Evolutionary conservation across 2,329 filamentous ascomycete species (phyloP), one percentile per base, ranked within the genome.

Genomic region (Neofusicoccum parvum): DNA sequence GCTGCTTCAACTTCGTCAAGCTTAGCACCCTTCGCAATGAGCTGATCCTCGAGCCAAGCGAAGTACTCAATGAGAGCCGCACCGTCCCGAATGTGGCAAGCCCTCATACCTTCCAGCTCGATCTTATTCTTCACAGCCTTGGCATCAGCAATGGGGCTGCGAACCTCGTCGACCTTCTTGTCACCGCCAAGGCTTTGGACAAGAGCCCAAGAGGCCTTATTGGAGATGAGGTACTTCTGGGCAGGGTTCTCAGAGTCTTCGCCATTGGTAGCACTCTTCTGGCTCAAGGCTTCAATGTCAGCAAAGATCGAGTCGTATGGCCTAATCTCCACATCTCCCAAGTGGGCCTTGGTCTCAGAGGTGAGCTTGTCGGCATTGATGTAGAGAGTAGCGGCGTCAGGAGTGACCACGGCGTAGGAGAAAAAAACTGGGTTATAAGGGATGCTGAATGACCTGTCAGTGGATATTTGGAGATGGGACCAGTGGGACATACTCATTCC

Each of bases 351-450:
- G 65, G 88, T 89, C 56, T 91, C 87, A 3, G 85, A 80, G 39
- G 85, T 88, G 34, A 98, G 80, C 77, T 97, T 97, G 14, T 86
- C 85, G 12, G 89, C 86, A 73, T 98, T 91, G 66, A 98, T 83
- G 73, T 97, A 99, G 5, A 99, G 84, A 1, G 89, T 93, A 27
- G 90, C 92, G 1, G 87, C 83, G 1, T 77, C 88, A 1, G 89
- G 87, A 2, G 95, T 98, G 68, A 99, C 82, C 48, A 95, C 86
- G 50, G 94, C 94, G 73, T 98, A 99, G 15, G 94, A 95, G 80
- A 98, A 98, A 83, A 99, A 98, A 58, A 99, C 95, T 0, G 95
- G 95, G 75, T 99, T 99, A 81, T 95, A 99, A 0, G 93, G 92
- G 69, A 99, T 98, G 75, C 85, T 87, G 70, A 15, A 15, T 32